Base-by-base conservation (phyloP, 169 alveolate species). In the Cyclospora cayetanensis region DNA sequence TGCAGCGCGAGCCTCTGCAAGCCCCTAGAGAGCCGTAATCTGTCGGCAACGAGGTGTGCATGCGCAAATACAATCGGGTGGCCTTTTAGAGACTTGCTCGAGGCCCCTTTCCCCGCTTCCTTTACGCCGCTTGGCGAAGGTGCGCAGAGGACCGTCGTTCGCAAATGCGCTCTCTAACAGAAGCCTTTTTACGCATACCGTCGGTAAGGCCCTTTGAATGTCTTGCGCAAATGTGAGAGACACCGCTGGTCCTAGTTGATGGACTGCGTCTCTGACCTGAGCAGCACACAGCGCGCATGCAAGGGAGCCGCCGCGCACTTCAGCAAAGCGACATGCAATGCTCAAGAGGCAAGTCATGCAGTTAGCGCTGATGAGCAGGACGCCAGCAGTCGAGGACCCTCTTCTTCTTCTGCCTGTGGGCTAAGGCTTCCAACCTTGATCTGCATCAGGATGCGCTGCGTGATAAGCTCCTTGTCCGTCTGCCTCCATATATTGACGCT, bases 401-500 rank as follows among this genome's bases (percentile, higher is more conserved):
- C 25, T 9, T 50, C 25, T 50, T 11, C 60, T 9, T 50, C 60
- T 18, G 18, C 18, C 60, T 50, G 60, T 11, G 9, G 60, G 60
- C 60, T 9, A 50, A 50, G 60, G 60, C 60, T 50, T 11, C 95
- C 52, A 5, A 93, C 93, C 82, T 72, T 86, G 68, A 96, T 91
- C 63, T 97, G 98, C 20, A 97, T 93, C 70, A 96, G 96, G 55
- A 95, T 95, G 35, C 98, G 93, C 90, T 94, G 95, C 53, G 97
- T 96, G 80, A 97, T 95, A 55, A 97, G 92, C 60, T 96, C 98
- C 72, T 97, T 86, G 74, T 97, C 98, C 27, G 94, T 96, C 79
- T 97, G 98, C 55, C 98, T 96, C 97, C 97, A 95, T 22, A 96
- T 95, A 76, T 97, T 97, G 39, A 97, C 94, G 76, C 94, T 95